phyloP scores from a whole-genome alignment of 495 filamentous ascomycete genomes.

The Penicillium antarcticum region DNA sequence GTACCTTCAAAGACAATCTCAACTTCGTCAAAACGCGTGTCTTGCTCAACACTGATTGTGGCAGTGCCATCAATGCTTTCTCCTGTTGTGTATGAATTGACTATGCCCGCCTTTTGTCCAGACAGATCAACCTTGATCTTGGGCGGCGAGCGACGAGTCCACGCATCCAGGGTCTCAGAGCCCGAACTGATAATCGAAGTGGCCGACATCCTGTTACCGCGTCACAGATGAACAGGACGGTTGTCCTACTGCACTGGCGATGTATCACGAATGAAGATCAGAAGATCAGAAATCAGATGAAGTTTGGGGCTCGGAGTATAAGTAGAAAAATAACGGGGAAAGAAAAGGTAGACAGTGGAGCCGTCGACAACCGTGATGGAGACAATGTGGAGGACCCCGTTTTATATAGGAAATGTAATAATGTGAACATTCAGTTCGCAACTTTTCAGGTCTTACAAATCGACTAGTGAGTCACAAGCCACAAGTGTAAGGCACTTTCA shows the following conservation, averaged over 20 bases:
- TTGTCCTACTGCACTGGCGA: background rate
- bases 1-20: slow-evolving; percentile 78
- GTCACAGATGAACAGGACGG: background rate
- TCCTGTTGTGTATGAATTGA: slow-evolving; percentile 55
- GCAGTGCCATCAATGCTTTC: slow-evolving; percentile 59
- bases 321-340: slow-evolving; percentile 3
- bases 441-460: background rate
- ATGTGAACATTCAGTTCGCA: background rate
- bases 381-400: slow-evolving; percentile 10
- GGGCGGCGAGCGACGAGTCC: slow-evolving; percentile 26
- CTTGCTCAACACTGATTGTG: slow-evolving; percentile 55
- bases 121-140: slow-evolving; percentile 33
- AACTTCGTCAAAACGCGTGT: slow-evolving; percentile 75
- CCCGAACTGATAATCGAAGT: slow-evolving; percentile 26
- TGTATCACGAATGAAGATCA: background rate
- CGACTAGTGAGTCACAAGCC: slow-evolving; percentile 2
- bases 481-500: background rate
- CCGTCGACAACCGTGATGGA: slow-evolving; percentile 24
- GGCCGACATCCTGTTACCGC: slow-evolving; percentile 12
- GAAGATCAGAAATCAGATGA: background rate
- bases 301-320: background rate
- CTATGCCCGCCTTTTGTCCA: slow-evolving; percentile 33
- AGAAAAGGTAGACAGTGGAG: slow-evolving; percentile 24
- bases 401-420: slow-evolving; percentile 12
- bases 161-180: slow-evolving; percentile 28